phyloP scores from a whole-genome alignment of 768 basidiomycete species.

The Xerocomus potaroensis region DNA sequence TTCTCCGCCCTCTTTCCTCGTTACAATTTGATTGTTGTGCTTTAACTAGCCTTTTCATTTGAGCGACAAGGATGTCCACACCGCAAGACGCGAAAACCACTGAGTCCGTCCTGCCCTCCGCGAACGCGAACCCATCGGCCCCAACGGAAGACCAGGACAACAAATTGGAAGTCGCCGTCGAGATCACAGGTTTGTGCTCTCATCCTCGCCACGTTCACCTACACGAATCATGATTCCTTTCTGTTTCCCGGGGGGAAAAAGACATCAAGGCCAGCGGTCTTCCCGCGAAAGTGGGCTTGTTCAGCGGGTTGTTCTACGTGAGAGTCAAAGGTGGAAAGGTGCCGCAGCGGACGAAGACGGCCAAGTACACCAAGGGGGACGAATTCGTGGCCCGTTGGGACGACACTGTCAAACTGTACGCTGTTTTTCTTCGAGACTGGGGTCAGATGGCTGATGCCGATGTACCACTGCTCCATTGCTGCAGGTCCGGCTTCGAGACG shows the following conservation, averaged over 20 bases:
- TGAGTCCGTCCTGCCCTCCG: background rate
- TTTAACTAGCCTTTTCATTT: background rate
- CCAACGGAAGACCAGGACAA: background rate
- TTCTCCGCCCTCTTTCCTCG: background rate
- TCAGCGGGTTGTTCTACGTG: slow-evolving; percentile 27
- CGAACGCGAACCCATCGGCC: background rate
- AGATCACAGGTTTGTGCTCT: slow-evolving; percentile 23
- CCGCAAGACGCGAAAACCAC: slow-evolving; percentile 4
- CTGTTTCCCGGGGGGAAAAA: slow-evolving; percentile 4
- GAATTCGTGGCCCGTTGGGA: slow-evolving; percentile 29
- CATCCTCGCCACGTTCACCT: background rate
- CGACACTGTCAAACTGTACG: slow-evolving; percentile 24
- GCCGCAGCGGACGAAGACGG: slow-evolving; percentile 25
- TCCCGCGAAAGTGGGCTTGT: slow-evolving; percentile 30
- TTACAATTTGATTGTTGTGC: no score
- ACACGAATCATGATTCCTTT: no score
- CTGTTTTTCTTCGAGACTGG: background rate
- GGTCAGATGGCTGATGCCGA: background rate
- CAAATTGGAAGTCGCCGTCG: slow-evolving; percentile 20
- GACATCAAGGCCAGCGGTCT: slow-evolving; percentile 34
- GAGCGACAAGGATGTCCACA: slow-evolving; percentile 12
- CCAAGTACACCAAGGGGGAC: slow-evolving; percentile 22
- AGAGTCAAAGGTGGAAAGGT: slow-evolving; percentile 27
- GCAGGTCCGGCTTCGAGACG: slow-evolving; percentile 29
- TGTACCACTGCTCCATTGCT: no score